Percentiles rank a stretch among this genome's conserved stretches.
Conservation (phyloP, 305 asterid species). For the Solanum hybrid region DNA sequence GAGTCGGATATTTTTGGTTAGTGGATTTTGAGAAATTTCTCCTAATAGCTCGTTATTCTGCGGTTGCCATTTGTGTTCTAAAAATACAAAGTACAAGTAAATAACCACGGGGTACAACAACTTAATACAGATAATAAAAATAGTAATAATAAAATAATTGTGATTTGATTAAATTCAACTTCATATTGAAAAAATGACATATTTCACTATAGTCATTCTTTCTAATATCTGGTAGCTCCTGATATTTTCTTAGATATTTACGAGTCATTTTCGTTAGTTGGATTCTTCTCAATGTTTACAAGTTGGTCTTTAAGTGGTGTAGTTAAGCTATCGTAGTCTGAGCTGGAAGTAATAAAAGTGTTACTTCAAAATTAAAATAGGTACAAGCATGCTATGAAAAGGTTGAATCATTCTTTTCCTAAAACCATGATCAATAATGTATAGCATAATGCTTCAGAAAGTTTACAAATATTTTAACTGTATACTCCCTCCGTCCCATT, state of each 20-base stretch:
- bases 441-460: background rate
- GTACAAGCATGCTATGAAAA: background rate
- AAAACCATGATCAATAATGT: background rate
- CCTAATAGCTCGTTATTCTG: background rate
- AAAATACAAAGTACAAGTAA: background rate
- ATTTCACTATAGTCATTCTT: background rate
- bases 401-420: background rate
- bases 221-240: background rate
- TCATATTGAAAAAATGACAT: no score
- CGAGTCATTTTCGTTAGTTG: background rate
- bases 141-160: background rate
- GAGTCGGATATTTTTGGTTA: background rate
- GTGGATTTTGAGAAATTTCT: background rate
- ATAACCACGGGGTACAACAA: background rate
- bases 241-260: background rate
- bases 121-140: background rate
- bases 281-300: background rate
- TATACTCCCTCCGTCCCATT: no score
- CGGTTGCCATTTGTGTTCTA: background rate
- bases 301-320: background rate
- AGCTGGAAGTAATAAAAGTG: background rate
- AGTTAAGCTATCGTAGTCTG: background rate
- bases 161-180: no score
- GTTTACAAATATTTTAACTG: background rate
- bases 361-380: background rate